phyloP scores from a whole-genome alignment of 176 grass and related monocot genomes.

The Eremochloa ophiuroides region DNA sequence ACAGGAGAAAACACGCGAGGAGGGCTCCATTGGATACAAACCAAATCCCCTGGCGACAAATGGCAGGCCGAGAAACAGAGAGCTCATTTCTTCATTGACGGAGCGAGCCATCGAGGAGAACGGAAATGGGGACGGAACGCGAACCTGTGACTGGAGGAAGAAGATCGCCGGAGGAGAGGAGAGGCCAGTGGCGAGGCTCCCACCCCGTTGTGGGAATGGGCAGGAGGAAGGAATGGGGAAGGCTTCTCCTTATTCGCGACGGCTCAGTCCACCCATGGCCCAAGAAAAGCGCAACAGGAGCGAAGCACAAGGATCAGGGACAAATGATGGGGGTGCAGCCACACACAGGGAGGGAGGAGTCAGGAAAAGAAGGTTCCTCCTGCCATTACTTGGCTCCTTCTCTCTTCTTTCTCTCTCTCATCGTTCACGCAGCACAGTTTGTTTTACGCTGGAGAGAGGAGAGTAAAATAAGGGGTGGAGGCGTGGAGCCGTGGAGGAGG shows the following conservation, averaged over 20 bases:
- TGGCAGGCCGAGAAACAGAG: neutral
- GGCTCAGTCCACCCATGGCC: slow-evolving; percentile 29
- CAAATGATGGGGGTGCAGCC: slow-evolving; percentile 54
- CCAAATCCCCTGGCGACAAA: slow-evolving; percentile 6
- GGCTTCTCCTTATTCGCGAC: neutral
- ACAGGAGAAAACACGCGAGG: neutral
- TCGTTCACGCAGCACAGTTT: neutral
- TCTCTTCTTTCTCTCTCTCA: slow-evolving; percentile 16
- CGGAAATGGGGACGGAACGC: neutral
- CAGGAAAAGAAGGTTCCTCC: slow-evolving; percentile 63
- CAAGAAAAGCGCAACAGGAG: slow-evolving; percentile 24
- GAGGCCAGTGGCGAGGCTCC: slow-evolving; percentile 1
- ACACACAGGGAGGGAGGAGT: slow-evolving; percentile 39
- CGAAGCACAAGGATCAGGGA: slow-evolving; percentile 50
- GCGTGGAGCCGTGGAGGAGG: neutral
- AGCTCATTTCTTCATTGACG: neutral
- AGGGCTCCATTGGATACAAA: neutral
- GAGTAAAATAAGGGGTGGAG: neutral
- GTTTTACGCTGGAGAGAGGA: slow-evolving; percentile 26
- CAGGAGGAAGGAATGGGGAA: neutral
- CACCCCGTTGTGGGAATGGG: too few species aligned
- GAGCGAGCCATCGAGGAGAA: neutral
- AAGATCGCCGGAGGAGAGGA: slow-evolving; percentile 12
- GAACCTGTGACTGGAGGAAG: slow-evolving; percentile 13
- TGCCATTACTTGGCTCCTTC: slow-evolving; percentile 29